These are phyloP conservation scores for Nigrospora oryzae DNA, from an alignment of 2,329 filamentous ascomycete genomes.

Conservation along the genomic window DNA sequence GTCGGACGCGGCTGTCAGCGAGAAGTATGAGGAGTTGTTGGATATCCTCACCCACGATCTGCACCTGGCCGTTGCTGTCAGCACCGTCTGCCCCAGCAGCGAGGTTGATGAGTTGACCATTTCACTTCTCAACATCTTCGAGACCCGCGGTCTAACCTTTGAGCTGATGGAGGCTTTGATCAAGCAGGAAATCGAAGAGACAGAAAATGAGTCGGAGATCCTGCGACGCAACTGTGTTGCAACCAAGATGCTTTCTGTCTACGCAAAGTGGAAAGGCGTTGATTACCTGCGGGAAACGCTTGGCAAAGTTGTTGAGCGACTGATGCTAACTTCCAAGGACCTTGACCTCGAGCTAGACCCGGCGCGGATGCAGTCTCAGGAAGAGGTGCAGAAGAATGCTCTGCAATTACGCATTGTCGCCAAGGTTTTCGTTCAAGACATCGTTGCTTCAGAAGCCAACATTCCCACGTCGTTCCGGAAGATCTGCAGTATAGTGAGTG, in stretches of 20 bases:
- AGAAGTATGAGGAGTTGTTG: slow-evolving; percentile 60
- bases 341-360: slow-evolving; percentile 62
- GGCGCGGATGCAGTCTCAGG: slow-evolving; percentile 46
- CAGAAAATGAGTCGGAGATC: slow-evolving; percentile 61
- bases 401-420: slow-evolving; percentile 58
- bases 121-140: slow-evolving; percentile 61
- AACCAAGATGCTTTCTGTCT: slow-evolving; percentile 65
- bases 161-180: slow-evolving; percentile 57
- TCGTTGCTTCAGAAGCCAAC: slow-evolving; percentile 51
- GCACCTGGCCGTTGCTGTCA: slow-evolving; percentile 54
- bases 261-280: slow-evolving; percentile 63
- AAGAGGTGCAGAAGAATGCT: slow-evolving; percentile 59
- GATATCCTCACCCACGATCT: slow-evolving; percentile 56
- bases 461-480: slow-evolving; percentile 58
- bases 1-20: slow-evolving; percentile 57
- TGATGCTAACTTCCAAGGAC: slow-evolving; percentile 59
- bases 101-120: slow-evolving; percentile 64
- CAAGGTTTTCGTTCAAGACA: slow-evolving; percentile 64
- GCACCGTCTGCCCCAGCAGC: slow-evolving; percentile 55
- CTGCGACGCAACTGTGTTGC: slow-evolving; percentile 60
- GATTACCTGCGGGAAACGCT: slow-evolving; percentile 55
- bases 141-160: slow-evolving; percentile 55
- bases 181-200: slow-evolving; percentile 61
- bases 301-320: slow-evolving; percentile 56
- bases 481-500: slow-evolving; percentile 57